These are phyloP conservation scores for Brassica nigra DNA, from an alignment of 345 rosid species.

Conservation along the genomic window DNA sequence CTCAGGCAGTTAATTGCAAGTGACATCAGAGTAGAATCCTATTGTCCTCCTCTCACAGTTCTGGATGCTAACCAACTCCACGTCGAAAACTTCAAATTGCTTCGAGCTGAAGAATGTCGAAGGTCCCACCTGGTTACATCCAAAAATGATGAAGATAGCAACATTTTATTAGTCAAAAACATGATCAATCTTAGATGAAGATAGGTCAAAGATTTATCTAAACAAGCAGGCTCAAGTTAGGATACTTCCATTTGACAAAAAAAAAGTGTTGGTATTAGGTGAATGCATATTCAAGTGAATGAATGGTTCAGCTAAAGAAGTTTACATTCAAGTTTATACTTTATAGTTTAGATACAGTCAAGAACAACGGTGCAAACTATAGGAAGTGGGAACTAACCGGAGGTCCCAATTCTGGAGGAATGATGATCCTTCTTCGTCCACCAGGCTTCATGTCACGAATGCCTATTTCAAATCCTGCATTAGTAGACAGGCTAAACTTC, in stretches of 20 bases:
- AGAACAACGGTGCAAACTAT: not conserved
- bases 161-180: not conserved
- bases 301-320: too few relatives aligned
- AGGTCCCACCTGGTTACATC: constrained; percentile 73
- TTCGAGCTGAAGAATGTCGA: constrained; percentile 96
- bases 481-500: not conserved
- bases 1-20: constrained; percentile 56
- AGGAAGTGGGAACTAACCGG: constrained; percentile 60
- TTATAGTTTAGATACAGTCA: too few relatives aligned
- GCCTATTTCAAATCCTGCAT: constrained; percentile 91
- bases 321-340: too few relatives aligned
- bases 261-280: not conserved
- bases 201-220: not conserved
- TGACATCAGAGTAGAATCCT: constrained; percentile 92
- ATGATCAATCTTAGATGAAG: constrained; percentile 12
- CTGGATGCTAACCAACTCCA: constrained; percentile 73
- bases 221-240: not conserved
- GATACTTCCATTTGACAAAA: not conserved
- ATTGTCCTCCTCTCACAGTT: constrained; percentile 86
- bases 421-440: constrained; percentile 87
- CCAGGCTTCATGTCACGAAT: constrained; percentile 89
- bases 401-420: constrained; percentile 98
- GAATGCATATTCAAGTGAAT: not conserved
- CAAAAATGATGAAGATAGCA: constrained; percentile 23
- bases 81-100: constrained; percentile 91